Evolutionary conservation across 225 moss, liverwort and hornwort species (phyloP).

Genomic region (Asterella californica): DNA sequence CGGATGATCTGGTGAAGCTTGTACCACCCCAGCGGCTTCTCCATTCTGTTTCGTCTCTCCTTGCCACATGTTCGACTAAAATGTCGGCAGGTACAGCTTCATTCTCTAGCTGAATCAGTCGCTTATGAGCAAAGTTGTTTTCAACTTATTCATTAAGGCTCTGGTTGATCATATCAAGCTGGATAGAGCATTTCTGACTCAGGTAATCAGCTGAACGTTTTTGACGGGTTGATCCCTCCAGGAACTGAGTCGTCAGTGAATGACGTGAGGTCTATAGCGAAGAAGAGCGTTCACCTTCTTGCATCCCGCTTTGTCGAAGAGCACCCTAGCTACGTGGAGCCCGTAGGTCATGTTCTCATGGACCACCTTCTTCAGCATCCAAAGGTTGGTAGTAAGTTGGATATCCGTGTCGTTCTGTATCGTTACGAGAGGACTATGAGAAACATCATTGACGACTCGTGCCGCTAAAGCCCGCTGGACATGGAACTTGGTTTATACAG

Average conservation of each 20-base stretch:
- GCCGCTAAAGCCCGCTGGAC: neutral
- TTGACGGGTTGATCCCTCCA: slow-evolving; percentile 1
- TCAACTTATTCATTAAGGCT: neutral
- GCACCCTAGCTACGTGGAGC: slow-evolving; percentile 56
- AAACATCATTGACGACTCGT: neutral
- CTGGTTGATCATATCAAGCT: neutral
- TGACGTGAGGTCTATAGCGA: slow-evolving; percentile 44
- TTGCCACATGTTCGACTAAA: slow-evolving; percentile 47
- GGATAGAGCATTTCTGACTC: neutral
- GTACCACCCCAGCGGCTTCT: slow-evolving; percentile 67
- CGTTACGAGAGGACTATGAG: neutral
- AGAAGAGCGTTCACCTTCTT: slow-evolving; percentile 56
- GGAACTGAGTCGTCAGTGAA: slow-evolving; percentile 28
- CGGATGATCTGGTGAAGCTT: slow-evolving; percentile 53
- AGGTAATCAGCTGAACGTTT: neutral
- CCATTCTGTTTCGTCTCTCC: slow-evolving; percentile 54
- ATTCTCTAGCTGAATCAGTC: neutral
- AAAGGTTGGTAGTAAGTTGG: slow-evolving; percentile 37
- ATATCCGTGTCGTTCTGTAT: too few species aligned
- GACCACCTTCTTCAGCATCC: slow-evolving; percentile 58
- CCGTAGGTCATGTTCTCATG: slow-evolving; percentile 57
- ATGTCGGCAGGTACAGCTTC: slow-evolving; percentile 47
- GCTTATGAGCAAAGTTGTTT: neutral
- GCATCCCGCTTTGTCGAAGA: slow-evolving; percentile 53
- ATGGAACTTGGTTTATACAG: slow-evolving; percentile 32